Conservation (phyloP, 2,329 filamentous ascomycete genomes). For the Pleurostoma richardsiae region DNA sequence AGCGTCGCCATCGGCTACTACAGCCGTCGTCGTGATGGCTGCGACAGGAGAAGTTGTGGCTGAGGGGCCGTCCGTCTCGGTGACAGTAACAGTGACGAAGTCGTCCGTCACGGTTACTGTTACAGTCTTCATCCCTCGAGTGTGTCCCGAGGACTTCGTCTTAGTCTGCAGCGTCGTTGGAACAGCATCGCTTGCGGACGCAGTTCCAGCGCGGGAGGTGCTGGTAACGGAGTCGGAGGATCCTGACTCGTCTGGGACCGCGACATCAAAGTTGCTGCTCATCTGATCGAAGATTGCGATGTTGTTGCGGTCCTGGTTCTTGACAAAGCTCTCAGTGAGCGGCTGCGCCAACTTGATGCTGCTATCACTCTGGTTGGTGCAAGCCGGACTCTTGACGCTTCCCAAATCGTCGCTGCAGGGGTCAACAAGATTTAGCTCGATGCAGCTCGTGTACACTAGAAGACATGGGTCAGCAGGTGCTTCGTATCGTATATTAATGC, state of each 20-base stretch:
- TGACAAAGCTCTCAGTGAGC: conserved; percentile 20
- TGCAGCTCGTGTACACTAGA: conserved; percentile 34
- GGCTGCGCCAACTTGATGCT: conserved; percentile 10
- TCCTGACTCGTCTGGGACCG: conserved; percentile 16
- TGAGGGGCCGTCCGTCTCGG: too few species aligned
- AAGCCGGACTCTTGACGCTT: conserved; percentile 27
- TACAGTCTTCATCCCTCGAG: too few species aligned
- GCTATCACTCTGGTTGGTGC: conserved; percentile 19
- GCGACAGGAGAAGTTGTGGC: too few species aligned
- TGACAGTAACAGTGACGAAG: background rate
- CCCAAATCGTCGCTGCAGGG: conserved; percentile 29
- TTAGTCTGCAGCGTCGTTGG: background rate
- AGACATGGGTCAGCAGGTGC: too few species aligned
- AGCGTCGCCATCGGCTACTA: too few species aligned
- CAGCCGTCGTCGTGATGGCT: too few species aligned
- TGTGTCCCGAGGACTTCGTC: background rate
- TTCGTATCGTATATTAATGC: too few species aligned
- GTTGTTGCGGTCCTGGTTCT: conserved; percentile 32
- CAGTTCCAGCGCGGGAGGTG: too few species aligned
- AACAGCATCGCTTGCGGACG: too few species aligned
- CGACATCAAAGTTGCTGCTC: conserved; percentile 37
- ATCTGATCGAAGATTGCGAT: conserved; percentile 42
- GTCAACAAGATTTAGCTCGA: conserved; percentile 29
- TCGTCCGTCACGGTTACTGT: background rate
- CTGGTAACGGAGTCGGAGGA: too few species aligned